Base-by-base conservation (phyloP, 257 asterid species). In the Lavandula angustifolia region DNA sequence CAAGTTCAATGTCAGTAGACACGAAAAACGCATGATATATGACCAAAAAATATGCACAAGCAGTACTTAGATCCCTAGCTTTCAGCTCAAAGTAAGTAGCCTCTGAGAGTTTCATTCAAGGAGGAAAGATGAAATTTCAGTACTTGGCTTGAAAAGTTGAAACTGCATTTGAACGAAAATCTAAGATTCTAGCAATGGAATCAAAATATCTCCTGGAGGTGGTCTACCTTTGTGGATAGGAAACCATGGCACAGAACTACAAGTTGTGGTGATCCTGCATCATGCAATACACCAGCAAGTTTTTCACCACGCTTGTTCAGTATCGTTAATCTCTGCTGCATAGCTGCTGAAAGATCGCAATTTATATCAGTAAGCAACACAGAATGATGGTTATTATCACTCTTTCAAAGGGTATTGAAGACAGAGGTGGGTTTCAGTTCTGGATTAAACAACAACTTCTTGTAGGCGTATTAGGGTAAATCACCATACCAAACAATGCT, bases 171-270 rank as follows among this genome's bases (percentile, higher is more conserved):
- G 54, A 16, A 65, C 8, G 51, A 60, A 35, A 46, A 46, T 22
- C 18, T 17, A 1, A 71, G 16, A 17, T 7, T 49, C 33, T 49
- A 16, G 31, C 14, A 50, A 29, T 14, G 44, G 46, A 43, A 54
- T 38, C 55, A 29, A 16, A 55, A 10, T 52, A 54, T 34, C 37
- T 46, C 16, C 43, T 53, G 29, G 56, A 57, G 9, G 16, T 17
- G 12, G 14, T 53, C 14, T 10, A 80, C 87, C 87, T 82, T 82
- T 34, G 82, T 17, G 59, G 74, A 69, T 32, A 69, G 70, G 37
- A 82, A 72, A 61, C 87, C 87, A 65, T 82, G 87, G 66, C 84
- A 79, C 6, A 82, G 62, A 57, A 82, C 59, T 50, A 74, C 81
- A 40, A 82, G 60, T 14, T 74, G 60, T 2, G 43, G 14, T 12